These are phyloP conservation scores for Trapa bicornis DNA, from an alignment of 345 rosid species.

Conservation along the genomic window DNA sequence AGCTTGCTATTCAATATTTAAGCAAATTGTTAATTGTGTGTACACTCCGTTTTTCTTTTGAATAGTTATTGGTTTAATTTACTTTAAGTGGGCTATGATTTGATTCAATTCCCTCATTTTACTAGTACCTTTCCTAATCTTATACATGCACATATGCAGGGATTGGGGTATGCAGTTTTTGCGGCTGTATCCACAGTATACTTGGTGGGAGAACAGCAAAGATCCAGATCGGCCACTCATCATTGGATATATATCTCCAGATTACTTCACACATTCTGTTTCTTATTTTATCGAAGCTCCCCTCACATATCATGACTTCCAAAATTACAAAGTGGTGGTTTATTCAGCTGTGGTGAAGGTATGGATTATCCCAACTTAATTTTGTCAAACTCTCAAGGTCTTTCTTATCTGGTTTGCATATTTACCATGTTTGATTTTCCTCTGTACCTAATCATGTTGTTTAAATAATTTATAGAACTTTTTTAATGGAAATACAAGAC, in stretches of 20 bases:
- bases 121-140: not conserved
- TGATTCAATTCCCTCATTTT: not conserved
- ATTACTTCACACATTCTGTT: conserved; percentile 96
- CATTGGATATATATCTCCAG: conserved; percentile 96
- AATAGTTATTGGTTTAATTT: not conserved
- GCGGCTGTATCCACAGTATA: conserved; percentile 59
- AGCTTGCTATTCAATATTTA: not conserved
- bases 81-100: not conserved
- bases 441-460: not conserved
- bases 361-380: conserved; percentile 5
- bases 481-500: not conserved
- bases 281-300: conserved; percentile 98
- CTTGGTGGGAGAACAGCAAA: conserved; percentile 86
- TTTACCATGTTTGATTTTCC: not conserved
- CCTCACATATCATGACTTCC: conserved; percentile 68
- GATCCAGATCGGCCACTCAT: conserved; percentile 76
- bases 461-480: not conserved
- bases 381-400: not conserved
- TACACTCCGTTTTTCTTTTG: not conserved
- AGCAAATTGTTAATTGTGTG: not conserved
- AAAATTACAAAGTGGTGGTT: conserved; percentile 80
- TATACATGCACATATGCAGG: conserved; percentile 32
- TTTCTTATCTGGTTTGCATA: not conserved
- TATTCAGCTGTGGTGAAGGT: conserved; percentile 99
- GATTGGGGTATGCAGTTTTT: conserved; percentile 98